A percentile compares a stretch with the other conserved stretches of the same genome.
These are phyloP conservation scores for Aphanomyces euteiches DNA, from an alignment of 352 stramenopile species.

Conservation along the genomic window DNA sequence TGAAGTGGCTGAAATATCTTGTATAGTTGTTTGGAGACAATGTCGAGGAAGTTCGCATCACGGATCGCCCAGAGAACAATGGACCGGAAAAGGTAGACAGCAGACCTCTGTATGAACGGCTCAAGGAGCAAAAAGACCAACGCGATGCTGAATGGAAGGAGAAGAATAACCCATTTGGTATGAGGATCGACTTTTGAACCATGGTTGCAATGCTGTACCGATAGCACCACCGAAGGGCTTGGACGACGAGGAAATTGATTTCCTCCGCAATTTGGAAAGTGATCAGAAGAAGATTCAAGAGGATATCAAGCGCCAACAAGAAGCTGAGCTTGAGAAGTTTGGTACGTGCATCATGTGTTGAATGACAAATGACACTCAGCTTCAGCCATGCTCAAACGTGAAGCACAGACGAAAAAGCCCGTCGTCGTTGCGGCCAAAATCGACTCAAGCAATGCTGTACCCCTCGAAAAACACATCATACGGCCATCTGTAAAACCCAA, in stretches of 20 bases:
- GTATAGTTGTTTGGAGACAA: conserved; percentile 83
- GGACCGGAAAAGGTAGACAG: conserved; percentile 36
- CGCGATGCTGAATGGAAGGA: conserved; percentile 87
- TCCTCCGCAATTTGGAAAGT: conserved; percentile 67
- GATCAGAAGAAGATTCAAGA: conserved; percentile 48
- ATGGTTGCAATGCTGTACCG: background rate
- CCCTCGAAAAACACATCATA: conserved; percentile 5
- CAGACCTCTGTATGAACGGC: conserved; percentile 72
- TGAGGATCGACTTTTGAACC: background rate
- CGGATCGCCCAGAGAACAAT: conserved; percentile 47
- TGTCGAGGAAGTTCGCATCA: conserved; percentile 75
- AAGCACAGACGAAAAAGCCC: background rate
- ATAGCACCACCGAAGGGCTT: conserved; percentile 78
- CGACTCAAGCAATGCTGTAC: background rate
- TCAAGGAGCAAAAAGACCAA: conserved; percentile 70
- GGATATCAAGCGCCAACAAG: conserved; percentile 57
- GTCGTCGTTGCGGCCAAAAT: background rate
- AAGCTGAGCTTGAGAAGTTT: conserved; percentile 70
- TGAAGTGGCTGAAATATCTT: background rate
- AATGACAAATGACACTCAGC: no score
- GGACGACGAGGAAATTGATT: conserved; percentile 81
- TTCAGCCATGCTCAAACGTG: conserved; percentile 6
- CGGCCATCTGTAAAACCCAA: background rate
- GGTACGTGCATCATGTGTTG: conserved; percentile 36
- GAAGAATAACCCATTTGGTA: conserved; percentile 86